Evolutionary conservation across 2,329 filamentous ascomycete genomes (phyloP).

Genomic region (Epichloe coenophiala): DNA sequence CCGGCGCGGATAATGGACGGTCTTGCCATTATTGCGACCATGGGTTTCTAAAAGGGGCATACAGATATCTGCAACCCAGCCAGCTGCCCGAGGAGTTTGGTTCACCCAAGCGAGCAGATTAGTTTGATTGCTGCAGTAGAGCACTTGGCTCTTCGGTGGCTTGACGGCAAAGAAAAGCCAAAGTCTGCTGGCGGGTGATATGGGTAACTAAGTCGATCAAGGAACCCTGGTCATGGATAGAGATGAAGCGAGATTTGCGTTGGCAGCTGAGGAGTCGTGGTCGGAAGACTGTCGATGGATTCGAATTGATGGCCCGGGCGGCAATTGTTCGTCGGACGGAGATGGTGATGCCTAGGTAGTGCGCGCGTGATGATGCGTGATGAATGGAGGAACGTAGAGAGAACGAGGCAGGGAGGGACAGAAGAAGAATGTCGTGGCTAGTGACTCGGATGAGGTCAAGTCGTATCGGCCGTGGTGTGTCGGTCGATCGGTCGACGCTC

Average conservation of each 20-base stretch:
- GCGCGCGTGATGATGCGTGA: neutral
- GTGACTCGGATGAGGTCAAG: neutral
- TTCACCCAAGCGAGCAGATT: neutral
- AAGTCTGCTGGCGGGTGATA: neutral
- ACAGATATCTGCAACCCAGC: neutral
- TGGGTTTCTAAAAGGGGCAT: neutral
- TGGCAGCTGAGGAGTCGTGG: neutral
- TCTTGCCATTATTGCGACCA: slow-evolving; percentile 34
- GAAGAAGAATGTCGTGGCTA: neutral
- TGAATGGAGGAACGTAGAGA: neutral
- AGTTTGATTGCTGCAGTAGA: neutral
- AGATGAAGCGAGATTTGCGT: slow-evolving; percentile 3
- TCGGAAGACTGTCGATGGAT: neutral
- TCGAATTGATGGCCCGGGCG: neutral
- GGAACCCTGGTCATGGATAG: neutral
- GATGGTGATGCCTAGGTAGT: neutral
- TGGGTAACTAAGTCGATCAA: neutral
- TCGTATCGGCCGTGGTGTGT: neutral
- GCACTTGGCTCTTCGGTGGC: neutral
- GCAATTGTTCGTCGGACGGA: neutral
- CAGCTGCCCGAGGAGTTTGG: neutral
- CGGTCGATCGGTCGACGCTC: neutral
- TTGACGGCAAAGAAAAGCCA: neutral
- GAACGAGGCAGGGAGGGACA: neutral
- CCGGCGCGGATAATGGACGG: slow-evolving; percentile 47